Percentiles rank a stretch among this genome's conserved stretches.
Evolutionary conservation across 163 green algal genomes (phyloP).

Genomic region (Chloromonas sp.): DNA sequence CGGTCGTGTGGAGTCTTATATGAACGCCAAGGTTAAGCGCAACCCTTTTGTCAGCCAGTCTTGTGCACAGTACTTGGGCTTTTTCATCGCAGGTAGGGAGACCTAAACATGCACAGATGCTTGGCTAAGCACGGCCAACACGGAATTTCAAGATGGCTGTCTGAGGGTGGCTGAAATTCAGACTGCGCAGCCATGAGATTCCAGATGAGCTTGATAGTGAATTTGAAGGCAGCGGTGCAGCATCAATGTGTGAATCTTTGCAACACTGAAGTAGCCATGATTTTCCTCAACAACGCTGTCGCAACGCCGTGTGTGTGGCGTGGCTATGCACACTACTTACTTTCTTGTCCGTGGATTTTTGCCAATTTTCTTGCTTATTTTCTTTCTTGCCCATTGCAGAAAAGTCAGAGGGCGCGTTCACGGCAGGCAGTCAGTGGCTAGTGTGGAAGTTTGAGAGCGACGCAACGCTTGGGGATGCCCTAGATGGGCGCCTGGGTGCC

Average conservation of each 20-base stretch:
- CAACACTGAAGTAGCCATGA: no score
- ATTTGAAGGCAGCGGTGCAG: neutral
- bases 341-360: no score
- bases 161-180: no score
- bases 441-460: conserved; percentile 90
- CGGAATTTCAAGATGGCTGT: no score
- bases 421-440: conserved; percentile 78
- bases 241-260: no score
- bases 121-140: no score
- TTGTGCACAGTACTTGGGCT: conserved; percentile 65
- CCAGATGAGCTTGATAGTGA: neutral
- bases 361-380: no score
- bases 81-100: conserved; percentile 27
- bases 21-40: conserved; percentile 65
- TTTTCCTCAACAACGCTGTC: no score
- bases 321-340: no score
- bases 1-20: conserved; percentile 82
- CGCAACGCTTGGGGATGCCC: conserved; percentile 62
- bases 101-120: neutral
- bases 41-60: conserved; percentile 38
- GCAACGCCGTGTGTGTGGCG: no score
- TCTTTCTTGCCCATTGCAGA: conserved; percentile 25
- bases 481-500: conserved; percentile 52
- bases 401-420: conserved; percentile 50
- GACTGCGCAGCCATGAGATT: neutral